Evolutionary conservation across 305 asterid genomes (phyloP), one percentile per base, ranked within the genome.

Genomic region (Fraxinus sp.): DNA sequence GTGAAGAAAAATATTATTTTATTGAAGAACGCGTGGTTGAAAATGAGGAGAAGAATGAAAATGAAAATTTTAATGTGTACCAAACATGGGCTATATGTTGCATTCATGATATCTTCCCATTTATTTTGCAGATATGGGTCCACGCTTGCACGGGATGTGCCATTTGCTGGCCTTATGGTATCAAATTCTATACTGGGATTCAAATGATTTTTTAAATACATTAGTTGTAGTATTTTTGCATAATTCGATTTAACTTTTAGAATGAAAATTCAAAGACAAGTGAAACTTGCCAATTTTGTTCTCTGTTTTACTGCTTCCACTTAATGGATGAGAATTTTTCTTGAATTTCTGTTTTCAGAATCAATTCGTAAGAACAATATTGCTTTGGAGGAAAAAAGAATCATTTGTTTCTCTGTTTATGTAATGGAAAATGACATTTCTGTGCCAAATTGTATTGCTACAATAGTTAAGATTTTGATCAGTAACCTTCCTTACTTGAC

Each of bases 151-250:
- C 86, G 96, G 83, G 96, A 93, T 86, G 92, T 93, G 82, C 97
- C 97, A 82, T 93, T 93, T 87, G 97, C 97, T 77, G 95, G 97
- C 82, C 90, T 93, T 28, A 93, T 92, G 97, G 97, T 93, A 93
- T 87, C 26, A 64, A 33, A 44, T 55, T 18, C 78, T 68, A 55
- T 73, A 33, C 76, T 76, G 81, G 39, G 22, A 30, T 39, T 81
- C 76, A 80, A 80, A 44, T 74, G 35, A 55, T 10, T 62, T 32
- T 81, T 36, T 79, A 18, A 70, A 72, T 57, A 55, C 80, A 18
- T 41, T 84, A 30, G 77, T 62, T 79, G 64, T 74, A 75, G 77
- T 39, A 76, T 44, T 59, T 84, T 32, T 78, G 74, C 71, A 33
- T 32, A 55, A 10, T 55, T 71, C 26, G 11, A 78, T 84, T 41